A percentile compares a stretch with the other conserved stretches of the same genome.
phyloP scores from a whole-genome alignment of 495 filamentous ascomycete genomes.

The Penicillium odoratum region DNA sequence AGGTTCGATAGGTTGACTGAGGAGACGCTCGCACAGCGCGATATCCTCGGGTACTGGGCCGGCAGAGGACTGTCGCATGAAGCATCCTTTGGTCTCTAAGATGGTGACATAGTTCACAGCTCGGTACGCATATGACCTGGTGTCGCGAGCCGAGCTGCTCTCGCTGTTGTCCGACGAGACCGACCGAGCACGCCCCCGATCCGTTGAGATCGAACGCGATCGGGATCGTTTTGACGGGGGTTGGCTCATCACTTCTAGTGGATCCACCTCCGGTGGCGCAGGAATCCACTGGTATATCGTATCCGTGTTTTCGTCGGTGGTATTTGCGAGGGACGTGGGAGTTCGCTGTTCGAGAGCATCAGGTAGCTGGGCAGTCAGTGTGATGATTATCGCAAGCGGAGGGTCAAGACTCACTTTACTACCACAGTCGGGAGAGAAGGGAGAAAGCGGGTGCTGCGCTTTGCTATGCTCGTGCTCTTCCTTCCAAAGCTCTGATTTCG shows the following conservation, averaged over 20 bases:
- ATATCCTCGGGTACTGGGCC: slow-evolving; percentile 5
- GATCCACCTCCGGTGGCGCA: slow-evolving; percentile 6
- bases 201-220: slow-evolving; percentile 9
- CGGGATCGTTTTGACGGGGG: neutral
- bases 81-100: slow-evolving; percentile 4
- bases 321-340: slow-evolving; percentile 2
- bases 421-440: slow-evolving; percentile 1
- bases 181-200: slow-evolving; percentile 7
- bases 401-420: slow-evolving; percentile 5
- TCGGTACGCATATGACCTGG: slow-evolving; percentile 5
- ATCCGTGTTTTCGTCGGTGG: slow-evolving; percentile 4
- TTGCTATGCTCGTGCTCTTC: neutral
- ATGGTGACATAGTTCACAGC: slow-evolving; percentile 7
- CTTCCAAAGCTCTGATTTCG: slow-evolving; percentile 4
- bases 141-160: slow-evolving; percentile 10
- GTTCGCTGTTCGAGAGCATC: slow-evolving; percentile 6
- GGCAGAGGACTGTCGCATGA: slow-evolving; percentile 8
- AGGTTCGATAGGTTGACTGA: slow-evolving; percentile 2
- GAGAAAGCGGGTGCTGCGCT: slow-evolving; percentile 7
- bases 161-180: slow-evolving; percentile 9
- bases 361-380: slow-evolving; percentile 7
- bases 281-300: slow-evolving; percentile 10
- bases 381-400: neutral
- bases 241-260: neutral
- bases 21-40: slow-evolving; percentile 9